Percentiles rank a stretch among this genome's conserved stretches.
Conservation (phyloP, 208 protist species). For the Perkinsela sp. region DNA sequence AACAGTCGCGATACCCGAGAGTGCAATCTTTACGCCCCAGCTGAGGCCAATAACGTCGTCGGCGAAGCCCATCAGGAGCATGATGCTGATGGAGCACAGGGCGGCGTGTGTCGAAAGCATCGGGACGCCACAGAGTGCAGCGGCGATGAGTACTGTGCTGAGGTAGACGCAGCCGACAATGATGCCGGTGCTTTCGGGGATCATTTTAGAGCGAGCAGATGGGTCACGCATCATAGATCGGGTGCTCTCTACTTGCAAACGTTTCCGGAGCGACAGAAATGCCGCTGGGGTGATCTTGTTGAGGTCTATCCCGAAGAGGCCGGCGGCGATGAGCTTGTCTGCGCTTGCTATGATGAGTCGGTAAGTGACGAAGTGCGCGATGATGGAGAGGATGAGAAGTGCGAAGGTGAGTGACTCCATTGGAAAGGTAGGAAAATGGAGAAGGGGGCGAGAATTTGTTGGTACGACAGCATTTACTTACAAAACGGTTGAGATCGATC, state of each 20-base stretch:
- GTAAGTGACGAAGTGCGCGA: constrained; percentile 21
- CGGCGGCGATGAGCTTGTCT: constrained; percentile 26
- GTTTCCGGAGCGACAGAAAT: constrained; percentile 13
- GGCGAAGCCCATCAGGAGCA: constrained; percentile 93
- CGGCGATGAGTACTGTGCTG: constrained; percentile 18
- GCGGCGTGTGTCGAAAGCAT: constrained; percentile 43
- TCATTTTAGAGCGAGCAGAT: constrained; percentile 9
- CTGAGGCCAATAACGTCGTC: constrained; percentile 95
- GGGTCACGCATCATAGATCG: constrained; percentile 7
- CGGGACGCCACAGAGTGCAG: constrained; percentile 6
- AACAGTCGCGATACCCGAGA: constrained; percentile 77
- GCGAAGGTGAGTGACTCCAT: too few relatives aligned
- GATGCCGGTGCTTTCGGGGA: constrained; percentile 45
- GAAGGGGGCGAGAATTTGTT: too few relatives aligned
- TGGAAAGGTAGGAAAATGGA: too few relatives aligned
- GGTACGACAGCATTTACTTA: too few relatives aligned
- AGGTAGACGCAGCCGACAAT: constrained; percentile 32
- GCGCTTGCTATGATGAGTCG: constrained; percentile 25
- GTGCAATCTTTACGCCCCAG: constrained; percentile 86
- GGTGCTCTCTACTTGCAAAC: constrained; percentile 6
- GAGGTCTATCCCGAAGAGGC: constrained; percentile 75
- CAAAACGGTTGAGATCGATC: too few relatives aligned
- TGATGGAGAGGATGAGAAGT: constrained; percentile 10
- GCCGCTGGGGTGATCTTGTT: constrained; percentile 63
- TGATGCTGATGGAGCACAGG: constrained; percentile 80